These are phyloP conservation scores for Fusarium sp. DNA, from an alignment of 2,329 filamentous ascomycete genomes.

Conservation along the genomic window DNA sequence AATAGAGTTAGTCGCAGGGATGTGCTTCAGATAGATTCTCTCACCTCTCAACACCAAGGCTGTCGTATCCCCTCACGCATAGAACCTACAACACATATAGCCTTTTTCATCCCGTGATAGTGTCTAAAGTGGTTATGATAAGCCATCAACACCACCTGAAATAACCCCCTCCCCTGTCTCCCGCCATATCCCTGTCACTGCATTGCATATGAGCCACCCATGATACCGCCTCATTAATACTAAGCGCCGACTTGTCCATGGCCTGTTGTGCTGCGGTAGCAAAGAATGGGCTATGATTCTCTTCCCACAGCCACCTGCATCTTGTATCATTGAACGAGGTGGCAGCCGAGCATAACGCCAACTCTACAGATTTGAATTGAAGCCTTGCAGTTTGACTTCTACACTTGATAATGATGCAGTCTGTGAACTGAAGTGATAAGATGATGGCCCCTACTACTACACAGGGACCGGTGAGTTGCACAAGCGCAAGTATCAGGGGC, in stretches of 20 bases:
- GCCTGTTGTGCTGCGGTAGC: not conserved
- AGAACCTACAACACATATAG: not conserved
- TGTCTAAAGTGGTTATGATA: slow-evolving; percentile 1
- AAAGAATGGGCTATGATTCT: not conserved
- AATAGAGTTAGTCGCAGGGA: not conserved
- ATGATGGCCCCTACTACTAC: not conserved
- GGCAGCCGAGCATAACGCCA: not conserved
- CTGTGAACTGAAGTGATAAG: not conserved
- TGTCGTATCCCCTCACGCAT: not conserved
- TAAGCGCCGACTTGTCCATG: not conserved
- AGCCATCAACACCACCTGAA: not conserved
- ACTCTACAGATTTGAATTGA: no score
- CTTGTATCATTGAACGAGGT: slow-evolving; percentile 18
- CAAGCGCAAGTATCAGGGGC: slow-evolving; percentile 24
- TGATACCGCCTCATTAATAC: slow-evolving; percentile 18
- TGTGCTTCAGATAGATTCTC: not conserved
- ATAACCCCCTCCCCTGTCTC: slow-evolving; percentile 6
- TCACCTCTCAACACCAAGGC: not conserved
- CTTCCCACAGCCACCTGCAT: not conserved
- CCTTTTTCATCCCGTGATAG: slow-evolving; percentile 11
- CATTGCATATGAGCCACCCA: slow-evolving; percentile 18
- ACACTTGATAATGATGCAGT: not conserved
- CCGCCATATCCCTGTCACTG: slow-evolving; percentile 14
- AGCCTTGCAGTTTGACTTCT: not conserved
- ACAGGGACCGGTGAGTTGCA: slow-evolving; percentile 5